These are phyloP conservation scores for Xerocomellus chrysenteron DNA, from an alignment of 768 basidiomycete species.

Conservation along the genomic window DNA sequence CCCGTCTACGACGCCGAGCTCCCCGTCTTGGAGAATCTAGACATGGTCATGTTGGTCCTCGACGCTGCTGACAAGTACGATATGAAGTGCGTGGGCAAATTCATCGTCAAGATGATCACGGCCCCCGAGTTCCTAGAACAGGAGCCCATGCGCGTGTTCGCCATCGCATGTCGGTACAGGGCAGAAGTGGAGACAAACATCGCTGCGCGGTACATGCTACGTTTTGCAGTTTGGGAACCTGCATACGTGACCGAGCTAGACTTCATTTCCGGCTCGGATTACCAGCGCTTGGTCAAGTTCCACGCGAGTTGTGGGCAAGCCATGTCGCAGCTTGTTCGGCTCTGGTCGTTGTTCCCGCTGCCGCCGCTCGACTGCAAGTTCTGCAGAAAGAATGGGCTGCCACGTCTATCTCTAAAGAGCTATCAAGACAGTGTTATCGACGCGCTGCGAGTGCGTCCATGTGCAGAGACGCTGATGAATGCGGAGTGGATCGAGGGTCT, in stretches of 20 bases:
- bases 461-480: slow-evolving; percentile 30
- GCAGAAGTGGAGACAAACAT: slow-evolving; percentile 34
- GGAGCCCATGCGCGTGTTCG: slow-evolving; percentile 38
- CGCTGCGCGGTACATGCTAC: slow-evolving; percentile 39
- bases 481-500: slow-evolving; percentile 32
- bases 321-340: slow-evolving; percentile 33
- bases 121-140: slow-evolving; percentile 33
- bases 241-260: slow-evolving; percentile 36
- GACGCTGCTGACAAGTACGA: slow-evolving; percentile 52
- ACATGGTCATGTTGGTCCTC: slow-evolving; percentile 41
- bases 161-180: slow-evolving; percentile 38
- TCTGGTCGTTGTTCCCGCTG: slow-evolving; percentile 32
- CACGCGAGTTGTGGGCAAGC: slow-evolving; percentile 35
- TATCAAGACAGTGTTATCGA: slow-evolving; percentile 37
- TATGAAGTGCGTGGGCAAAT: slow-evolving; percentile 44
- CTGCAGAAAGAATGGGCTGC: slow-evolving; percentile 36
- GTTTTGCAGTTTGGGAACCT: slow-evolving; percentile 35
- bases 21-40: slow-evolving; percentile 36
- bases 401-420: slow-evolving; percentile 30
- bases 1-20: slow-evolving; percentile 41
- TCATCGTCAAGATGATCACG: slow-evolving; percentile 32
- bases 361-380: slow-evolving; percentile 35
- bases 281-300: slow-evolving; percentile 38
- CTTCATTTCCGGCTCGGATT: slow-evolving; percentile 37
- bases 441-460: slow-evolving; percentile 31